Evolutionary conservation across 2,329 filamentous ascomycete species (phyloP).

Genomic region (Aspergillus eucalypticola): DNA sequence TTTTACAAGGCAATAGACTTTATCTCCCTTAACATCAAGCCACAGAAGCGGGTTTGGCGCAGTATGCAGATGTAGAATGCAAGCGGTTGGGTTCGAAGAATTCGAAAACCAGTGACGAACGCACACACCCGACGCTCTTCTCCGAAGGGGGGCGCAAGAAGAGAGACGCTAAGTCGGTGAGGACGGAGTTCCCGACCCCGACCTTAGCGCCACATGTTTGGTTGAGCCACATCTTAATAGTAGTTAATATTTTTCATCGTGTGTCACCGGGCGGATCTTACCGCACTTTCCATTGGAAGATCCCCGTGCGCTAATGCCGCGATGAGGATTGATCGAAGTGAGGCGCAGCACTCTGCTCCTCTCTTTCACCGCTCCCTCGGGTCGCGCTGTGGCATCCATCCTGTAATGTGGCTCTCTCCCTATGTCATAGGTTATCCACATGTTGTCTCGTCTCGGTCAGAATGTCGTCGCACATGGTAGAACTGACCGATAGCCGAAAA

Average conservation of each 20-base stretch:
- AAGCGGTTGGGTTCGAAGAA: background rate
- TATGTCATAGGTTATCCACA: slow-evolving; percentile 10
- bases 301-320: slow-evolving; percentile 10
- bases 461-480: slow-evolving; percentile 3
- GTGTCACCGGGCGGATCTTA: slow-evolving; percentile 20
- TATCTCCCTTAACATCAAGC: background rate
- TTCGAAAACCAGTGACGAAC: background rate
- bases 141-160: slow-evolving; percentile 7
- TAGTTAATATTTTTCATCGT: slow-evolving; percentile 11
- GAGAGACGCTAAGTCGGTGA: slow-evolving; percentile 21
- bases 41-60: background rate
- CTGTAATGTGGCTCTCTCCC: background rate
- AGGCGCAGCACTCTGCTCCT: slow-evolving; percentile 21
- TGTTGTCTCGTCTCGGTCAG: slow-evolving; percentile 3
- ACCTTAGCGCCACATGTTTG: slow-evolving; percentile 21
- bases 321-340: slow-evolving; percentile 6
- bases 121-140: slow-evolving; percentile 14
- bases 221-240: slow-evolving; percentile 19
- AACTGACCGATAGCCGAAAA: background rate
- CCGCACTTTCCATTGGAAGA: slow-evolving; percentile 22
- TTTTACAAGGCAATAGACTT: no score
- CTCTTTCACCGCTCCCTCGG: slow-evolving; percentile 22
- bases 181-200: slow-evolving; percentile 6
- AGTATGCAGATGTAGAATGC: background rate
- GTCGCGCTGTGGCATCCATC: background rate